Evolutionary conservation across 129 eudicot species (phyloP).

Genomic region (Flaveria brownii): DNA sequence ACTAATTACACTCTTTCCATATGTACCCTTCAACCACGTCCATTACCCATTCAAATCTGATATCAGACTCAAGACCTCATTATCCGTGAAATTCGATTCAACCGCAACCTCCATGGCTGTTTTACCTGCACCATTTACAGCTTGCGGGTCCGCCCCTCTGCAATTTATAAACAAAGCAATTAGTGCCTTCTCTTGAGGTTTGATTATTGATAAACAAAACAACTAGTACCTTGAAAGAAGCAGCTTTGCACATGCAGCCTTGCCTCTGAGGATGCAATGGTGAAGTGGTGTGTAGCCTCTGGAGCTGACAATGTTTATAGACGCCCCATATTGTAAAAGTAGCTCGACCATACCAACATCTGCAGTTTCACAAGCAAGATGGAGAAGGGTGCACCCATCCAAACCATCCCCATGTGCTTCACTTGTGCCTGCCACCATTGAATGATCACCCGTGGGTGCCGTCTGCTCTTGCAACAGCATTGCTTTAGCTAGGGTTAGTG

Average conservation of each 20-base stretch:
- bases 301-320: constrained; percentile 59
- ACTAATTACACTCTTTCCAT: constrained; percentile 18
- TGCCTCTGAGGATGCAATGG: constrained; percentile 74
- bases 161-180: constrained; percentile 7
- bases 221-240: constrained; percentile 67
- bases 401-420: constrained; percentile 42
- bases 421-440: constrained; percentile 43
- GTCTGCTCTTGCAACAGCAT: constrained; percentile 80
- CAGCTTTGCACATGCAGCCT: constrained; percentile 65
- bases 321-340: constrained; percentile 85
- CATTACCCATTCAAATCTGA: constrained; percentile 51
- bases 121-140: constrained; percentile 59
- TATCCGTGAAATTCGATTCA: constrained; percentile 68
- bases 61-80: constrained; percentile 59
- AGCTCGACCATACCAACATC: constrained; percentile 93
- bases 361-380: constrained; percentile 82
- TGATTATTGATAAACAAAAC: background rate
- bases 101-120: constrained; percentile 63
- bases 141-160: constrained; percentile 86
- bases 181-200: background rate
- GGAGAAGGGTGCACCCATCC: constrained; percentile 75
- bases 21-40: constrained; percentile 10
- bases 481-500: constrained; percentile 85
- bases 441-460: background rate
- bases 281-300: constrained; percentile 79